phyloP scores from a whole-genome alignment of 2,329 filamentous ascomycete species.

The Gliomastix tumulicola region DNA sequence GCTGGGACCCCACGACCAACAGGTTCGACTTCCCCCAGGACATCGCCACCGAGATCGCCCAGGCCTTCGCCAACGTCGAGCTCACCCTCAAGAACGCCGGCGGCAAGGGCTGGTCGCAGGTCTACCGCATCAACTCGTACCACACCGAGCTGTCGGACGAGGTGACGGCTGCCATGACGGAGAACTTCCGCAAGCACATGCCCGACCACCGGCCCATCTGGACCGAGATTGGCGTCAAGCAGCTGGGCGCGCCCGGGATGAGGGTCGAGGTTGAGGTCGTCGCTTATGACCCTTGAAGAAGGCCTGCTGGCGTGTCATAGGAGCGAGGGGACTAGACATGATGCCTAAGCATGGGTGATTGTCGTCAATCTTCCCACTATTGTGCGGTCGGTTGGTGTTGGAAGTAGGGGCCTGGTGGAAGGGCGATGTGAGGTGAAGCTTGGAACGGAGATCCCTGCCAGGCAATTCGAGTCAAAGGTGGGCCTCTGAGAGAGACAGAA shows the following conservation, averaged over 20 bases:
- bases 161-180: slow-evolving; percentile 25
- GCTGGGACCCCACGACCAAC: slow-evolving; percentile 14
- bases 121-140: slow-evolving; percentile 38
- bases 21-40: slow-evolving; percentile 22
- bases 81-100: slow-evolving; percentile 38
- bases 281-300: not conserved
- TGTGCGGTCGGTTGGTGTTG: too few species aligned
- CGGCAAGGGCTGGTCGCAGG: slow-evolving; percentile 45
- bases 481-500: too few species aligned
- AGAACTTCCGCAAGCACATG: slow-evolving; percentile 39
- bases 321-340: too few species aligned
- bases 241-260: slow-evolving; percentile 41
- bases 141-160: slow-evolving; percentile 30
- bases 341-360: too few species aligned
- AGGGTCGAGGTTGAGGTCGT: slow-evolving; percentile 47
- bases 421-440: too few species aligned
- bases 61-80: slow-evolving; percentile 49
- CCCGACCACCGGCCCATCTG: slow-evolving; percentile 42
- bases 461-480: too few species aligned
- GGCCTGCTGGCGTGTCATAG: too few species aligned
- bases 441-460: too few species aligned
- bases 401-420: too few species aligned
- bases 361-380: too few species aligned
- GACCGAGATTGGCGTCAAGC: slow-evolving; percentile 41
- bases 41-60: slow-evolving; percentile 33